Evolutionary conservation across 495 filamentous ascomycete species (phyloP), one percentile per base, ranked within the genome.

Genomic region (Penicillium waksmanii): DNA sequence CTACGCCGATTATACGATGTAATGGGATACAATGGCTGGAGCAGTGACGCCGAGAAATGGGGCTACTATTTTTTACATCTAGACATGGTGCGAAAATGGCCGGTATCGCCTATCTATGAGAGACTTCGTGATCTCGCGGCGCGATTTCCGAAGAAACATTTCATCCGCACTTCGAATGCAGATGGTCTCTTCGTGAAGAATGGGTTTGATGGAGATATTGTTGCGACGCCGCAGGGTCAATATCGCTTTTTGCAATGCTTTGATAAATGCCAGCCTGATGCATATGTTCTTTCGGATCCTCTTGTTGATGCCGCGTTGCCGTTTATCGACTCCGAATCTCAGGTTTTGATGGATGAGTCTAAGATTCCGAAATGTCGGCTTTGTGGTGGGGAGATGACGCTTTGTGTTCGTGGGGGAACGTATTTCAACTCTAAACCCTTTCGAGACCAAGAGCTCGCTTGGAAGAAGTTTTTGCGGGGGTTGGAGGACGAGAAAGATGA

Each of bases 21-120:
- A 18, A 61, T 71, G 40, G 68, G 65, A 9, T 68, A 66, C 36
- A 34, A 35, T 1, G 61, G 35, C n/a, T 71, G 68, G 68, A 49
- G 57, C 31, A 61, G 56, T 17, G 56, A 47, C 8, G 13, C 8
- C 10, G 63, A 66, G 21, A 68, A 68, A 66, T 71, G 68, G 68
- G 68, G 68, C 4, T 71, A 66, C 57, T 71, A 58, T 23, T 65
- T 71, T 48, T 33, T 54, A 11, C 68, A 71, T 23, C 43, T 71
- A 1, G 51, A 66, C 42, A 61, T 66, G 57, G 68, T 68, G 1
- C 58, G 61, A 8, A 55, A 18, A 3, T 67, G 67, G 67, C 64
- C 64, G 1, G n/a, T n/a, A 5, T 65, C 64, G 7, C 19, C 46
- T 1, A 3, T 66, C 0, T 70, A 70, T 31, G 43, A 23, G 2